These are phyloP conservation scores for Kondoa malvinella DNA, from an alignment of 768 basidiomycete genomes.

Conservation along the genomic window DNA sequence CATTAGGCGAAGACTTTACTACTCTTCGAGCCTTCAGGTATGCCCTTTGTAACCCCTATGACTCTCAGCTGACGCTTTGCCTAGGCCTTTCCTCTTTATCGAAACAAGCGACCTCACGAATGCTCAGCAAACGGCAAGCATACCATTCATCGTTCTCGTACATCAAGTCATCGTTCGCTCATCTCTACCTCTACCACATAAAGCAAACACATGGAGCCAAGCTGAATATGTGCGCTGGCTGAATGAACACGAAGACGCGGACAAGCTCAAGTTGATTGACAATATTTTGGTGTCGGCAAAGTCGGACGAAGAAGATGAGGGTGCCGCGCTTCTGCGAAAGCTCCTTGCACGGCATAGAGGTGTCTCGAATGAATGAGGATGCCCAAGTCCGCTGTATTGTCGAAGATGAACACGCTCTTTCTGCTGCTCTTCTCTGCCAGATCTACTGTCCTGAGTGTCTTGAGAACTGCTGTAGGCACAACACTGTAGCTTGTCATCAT, in stretches of 20 bases:
- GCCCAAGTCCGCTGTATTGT: too few species aligned
- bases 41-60: neutral
- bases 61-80: conserved; percentile 7
- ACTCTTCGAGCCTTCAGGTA: conserved; percentile 43
- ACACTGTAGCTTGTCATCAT: too few species aligned
- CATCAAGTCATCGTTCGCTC: conserved; percentile 78
- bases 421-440: too few species aligned
- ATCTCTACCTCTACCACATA: conserved; percentile 56
- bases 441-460: too few species aligned
- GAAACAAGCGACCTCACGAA: conserved; percentile 55
- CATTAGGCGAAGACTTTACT: conserved; percentile 71
- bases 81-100: conserved; percentile 72
- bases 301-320: neutral
- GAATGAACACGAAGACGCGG: conserved; percentile 67
- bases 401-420: too few species aligned
- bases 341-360: too few species aligned
- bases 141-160: conserved; percentile 64
- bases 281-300: conserved; percentile 50
- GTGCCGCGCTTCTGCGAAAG: neutral
- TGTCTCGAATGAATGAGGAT: too few species aligned
- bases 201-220: conserved; percentile 82
- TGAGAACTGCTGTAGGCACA: too few species aligned
- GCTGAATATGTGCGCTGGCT: conserved; percentile 93
- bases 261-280: conserved; percentile 64
- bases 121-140: conserved; percentile 49